Percentiles rank a stretch among this genome's conserved stretches.
Evolutionary conservation across 495 filamentous ascomycete species (phyloP).

Genomic region (Talaromyces liani): DNA sequence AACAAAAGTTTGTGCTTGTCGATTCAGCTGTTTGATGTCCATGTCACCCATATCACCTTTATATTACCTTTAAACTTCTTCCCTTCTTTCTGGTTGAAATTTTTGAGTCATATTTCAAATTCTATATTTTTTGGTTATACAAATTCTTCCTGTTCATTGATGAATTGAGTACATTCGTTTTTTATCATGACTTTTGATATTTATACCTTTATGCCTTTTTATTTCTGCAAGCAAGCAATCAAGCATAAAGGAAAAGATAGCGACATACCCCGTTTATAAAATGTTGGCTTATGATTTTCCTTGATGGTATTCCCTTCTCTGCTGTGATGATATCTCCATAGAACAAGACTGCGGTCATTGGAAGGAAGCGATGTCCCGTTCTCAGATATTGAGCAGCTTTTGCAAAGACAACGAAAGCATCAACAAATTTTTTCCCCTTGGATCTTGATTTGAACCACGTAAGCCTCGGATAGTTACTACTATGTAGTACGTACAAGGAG

Average conservation of each 20-base stretch:
- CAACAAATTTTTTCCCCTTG: too few species aligned
- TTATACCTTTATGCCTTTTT: background rate
- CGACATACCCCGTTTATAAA: background rate
- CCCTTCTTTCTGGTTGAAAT: background rate
- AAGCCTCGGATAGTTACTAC: too few species aligned
- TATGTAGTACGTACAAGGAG: too few species aligned
- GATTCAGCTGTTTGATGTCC: background rate
- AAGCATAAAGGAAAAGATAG: background rate
- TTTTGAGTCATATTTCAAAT: background rate
- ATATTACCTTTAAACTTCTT: background rate
- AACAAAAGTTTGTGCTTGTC: slow-evolving; percentile 5
- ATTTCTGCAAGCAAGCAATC: background rate
- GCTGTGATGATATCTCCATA: background rate
- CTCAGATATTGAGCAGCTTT: too few species aligned
- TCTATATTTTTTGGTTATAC: background rate
- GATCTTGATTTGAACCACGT: too few species aligned
- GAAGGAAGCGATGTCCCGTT: too few species aligned
- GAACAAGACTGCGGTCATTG: background rate
- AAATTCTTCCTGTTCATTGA: background rate
- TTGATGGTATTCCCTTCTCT: background rate
- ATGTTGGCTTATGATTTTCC: background rate
- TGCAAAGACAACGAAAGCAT: too few species aligned
- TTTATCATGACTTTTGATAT: background rate
- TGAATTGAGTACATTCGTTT: background rate
- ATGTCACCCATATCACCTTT: background rate